phyloP scores from a whole-genome alignment of 2,329 filamentous ascomycete species.

The Aspergillus udagawae region DNA sequence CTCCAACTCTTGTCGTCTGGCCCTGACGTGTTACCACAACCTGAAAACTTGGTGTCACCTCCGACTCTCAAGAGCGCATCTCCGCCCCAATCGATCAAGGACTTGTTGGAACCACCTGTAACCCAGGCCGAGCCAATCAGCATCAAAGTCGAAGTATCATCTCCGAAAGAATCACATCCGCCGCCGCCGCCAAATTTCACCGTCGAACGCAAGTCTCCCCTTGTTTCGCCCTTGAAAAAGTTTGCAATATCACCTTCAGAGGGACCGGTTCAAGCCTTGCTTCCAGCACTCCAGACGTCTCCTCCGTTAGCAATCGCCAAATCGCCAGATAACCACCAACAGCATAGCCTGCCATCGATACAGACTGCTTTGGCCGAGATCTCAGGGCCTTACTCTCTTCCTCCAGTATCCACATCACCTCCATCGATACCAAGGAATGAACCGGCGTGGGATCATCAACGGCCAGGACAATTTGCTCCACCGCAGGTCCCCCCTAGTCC shows the following conservation, averaged over 20 bases:
- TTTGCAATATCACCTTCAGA: slow-evolving; percentile 31
- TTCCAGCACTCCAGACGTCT: slow-evolving; percentile 39
- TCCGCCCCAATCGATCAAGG: not conserved
- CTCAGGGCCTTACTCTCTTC: slow-evolving; percentile 17
- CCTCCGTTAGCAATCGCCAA: slow-evolving; percentile 28
- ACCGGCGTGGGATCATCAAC: slow-evolving; percentile 27
- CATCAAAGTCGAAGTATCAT: slow-evolving; percentile 11
- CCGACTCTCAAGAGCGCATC: not conserved
- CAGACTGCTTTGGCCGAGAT: slow-evolving; percentile 26
- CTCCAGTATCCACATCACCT: slow-evolving; percentile 21
- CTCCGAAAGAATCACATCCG: slow-evolving; percentile 13
- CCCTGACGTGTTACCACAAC: not conserved
- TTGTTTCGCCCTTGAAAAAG: slow-evolving; percentile 27
- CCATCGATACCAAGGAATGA: slow-evolving; percentile 25
- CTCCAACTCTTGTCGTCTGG: not conserved
- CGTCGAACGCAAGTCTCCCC: not conserved
- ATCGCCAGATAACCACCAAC: slow-evolving; percentile 29
- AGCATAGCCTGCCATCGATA: slow-evolving; percentile 39
- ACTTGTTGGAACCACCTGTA: not conserved
- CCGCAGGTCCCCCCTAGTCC: slow-evolving; percentile 31
- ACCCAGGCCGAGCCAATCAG: not conserved
- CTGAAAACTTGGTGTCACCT: not conserved
- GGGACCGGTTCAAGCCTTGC: slow-evolving; percentile 26
- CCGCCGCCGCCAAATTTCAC: not conserved
- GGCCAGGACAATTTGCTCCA: slow-evolving; percentile 26